Percentiles rank a stretch among this genome's conserved stretches.
These are phyloP conservation scores for Medicago ruthenica DNA, from an alignment of 306 rosid genomes.

Conservation along the genomic window DNA sequence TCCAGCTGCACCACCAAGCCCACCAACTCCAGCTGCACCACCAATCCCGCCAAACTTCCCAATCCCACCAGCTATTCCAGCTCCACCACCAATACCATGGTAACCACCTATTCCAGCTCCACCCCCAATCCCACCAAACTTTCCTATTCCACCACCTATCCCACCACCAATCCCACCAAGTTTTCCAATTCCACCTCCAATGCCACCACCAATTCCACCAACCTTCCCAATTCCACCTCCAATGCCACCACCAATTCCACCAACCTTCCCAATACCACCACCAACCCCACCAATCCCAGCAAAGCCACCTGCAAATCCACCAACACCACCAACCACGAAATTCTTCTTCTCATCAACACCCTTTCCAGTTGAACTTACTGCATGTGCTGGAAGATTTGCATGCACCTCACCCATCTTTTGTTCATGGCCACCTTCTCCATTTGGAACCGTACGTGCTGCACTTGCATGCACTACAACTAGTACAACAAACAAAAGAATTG, in stretches of 20 bases:
- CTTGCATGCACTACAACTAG: conserved; percentile 48
- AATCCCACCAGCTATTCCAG: conserved; percentile 55
- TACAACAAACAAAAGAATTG: conserved; percentile 44
- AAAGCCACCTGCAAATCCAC: conserved; percentile 51
- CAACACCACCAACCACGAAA: conserved; percentile 65
- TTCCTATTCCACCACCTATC: conserved; percentile 19
- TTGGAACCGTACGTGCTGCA: conserved; percentile 57
- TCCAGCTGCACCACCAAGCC: conserved; percentile 20
- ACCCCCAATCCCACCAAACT: conserved; percentile 38
- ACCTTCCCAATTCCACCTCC: conserved; percentile 32
- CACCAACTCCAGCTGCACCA: conserved; percentile 47
- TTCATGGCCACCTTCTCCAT: conserved; percentile 13
- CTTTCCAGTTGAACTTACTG: conserved; percentile 30
- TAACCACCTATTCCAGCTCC: background rate
- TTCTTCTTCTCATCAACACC: conserved; percentile 61
- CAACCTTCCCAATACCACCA: background rate
- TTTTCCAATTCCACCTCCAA: conserved; percentile 39
- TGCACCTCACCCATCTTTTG: conserved; percentile 43
- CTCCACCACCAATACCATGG: conserved; percentile 31
- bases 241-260: background rate
- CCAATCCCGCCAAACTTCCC: background rate
- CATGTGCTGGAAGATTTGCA: conserved; percentile 48
- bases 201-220: conserved; percentile 36
- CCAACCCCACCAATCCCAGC: conserved; percentile 39
- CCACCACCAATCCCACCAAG: conserved; percentile 46